A percentile compares a stretch with the other conserved stretches of the same genome.
Conservation (phyloP, 208 protist species). For the Blechomonas ayalai region DNA sequence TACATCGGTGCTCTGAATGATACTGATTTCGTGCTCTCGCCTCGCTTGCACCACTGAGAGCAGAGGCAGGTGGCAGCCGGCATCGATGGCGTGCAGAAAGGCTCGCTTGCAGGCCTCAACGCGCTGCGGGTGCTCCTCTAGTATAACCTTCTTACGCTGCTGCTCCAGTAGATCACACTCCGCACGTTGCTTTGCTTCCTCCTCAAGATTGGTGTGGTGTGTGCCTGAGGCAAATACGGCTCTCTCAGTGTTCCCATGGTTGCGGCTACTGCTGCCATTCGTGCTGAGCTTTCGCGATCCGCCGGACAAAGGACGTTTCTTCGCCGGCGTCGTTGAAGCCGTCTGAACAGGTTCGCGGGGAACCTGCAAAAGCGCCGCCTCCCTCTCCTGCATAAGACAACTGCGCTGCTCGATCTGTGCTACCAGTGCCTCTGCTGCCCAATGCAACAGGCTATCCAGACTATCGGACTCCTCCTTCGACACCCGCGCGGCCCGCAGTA, state of each 20-base stretch:
- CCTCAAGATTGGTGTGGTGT: background rate
- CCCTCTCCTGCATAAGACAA: slow-evolving; percentile 6
- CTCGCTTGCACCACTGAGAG: slow-evolving; percentile 28
- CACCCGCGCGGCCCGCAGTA: slow-evolving; percentile 58
- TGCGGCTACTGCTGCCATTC: background rate
- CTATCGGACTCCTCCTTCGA: slow-evolving; percentile 15
- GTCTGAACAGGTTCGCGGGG: slow-evolving; percentile 9
- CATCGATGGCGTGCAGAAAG: slow-evolving; percentile 31
- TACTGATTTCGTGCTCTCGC: slow-evolving; percentile 32
- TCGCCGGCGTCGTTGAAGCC: no score
- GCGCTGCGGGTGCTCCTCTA: slow-evolving; percentile 5
- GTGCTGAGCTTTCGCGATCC: background rate
- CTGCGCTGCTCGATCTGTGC: slow-evolving; percentile 9
- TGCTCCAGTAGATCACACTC: slow-evolving; percentile 20
- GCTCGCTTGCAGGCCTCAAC: background rate
- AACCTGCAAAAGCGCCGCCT: slow-evolving; percentile 10
- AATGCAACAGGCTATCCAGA: slow-evolving; percentile 34
- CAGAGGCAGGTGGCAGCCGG: slow-evolving; percentile 44
- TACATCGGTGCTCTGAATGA: slow-evolving; percentile 36
- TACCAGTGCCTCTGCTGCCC: slow-evolving; percentile 31
- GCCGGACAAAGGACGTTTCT: background rate
- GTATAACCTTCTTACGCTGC: slow-evolving; percentile 10
- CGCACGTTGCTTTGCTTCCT: slow-evolving; percentile 5
- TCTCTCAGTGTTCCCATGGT: background rate
- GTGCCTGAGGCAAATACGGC: background rate